A percentile compares a stretch with the other conserved stretches of the same genome.
Evolutionary conservation across 805 yeast species (phyloP).

Genomic region (Lipomyces sp.): DNA sequence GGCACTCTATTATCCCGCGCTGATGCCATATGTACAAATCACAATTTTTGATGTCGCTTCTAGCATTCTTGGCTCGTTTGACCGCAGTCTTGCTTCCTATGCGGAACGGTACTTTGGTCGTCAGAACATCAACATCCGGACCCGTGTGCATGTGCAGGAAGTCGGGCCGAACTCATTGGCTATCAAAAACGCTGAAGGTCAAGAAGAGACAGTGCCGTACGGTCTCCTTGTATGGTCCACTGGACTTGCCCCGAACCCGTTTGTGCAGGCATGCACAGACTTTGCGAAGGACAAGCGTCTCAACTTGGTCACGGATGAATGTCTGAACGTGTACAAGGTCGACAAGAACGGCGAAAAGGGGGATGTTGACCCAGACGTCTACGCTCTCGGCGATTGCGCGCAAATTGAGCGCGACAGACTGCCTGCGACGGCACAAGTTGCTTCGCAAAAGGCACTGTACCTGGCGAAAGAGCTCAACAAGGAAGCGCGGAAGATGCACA

Average conservation of each 20-base stretch:
- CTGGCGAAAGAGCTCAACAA: conserved; percentile 57
- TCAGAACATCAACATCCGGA: conserved; percentile 58
- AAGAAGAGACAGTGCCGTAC: conserved; percentile 47
- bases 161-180: conserved; percentile 54
- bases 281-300: conserved; percentile 54
- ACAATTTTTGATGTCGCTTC: conserved; percentile 68
- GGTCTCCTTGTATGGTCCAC: conserved; percentile 75
- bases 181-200: conserved; percentile 49
- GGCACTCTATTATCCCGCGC: conserved; percentile 53
- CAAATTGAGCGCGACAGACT: conserved; percentile 61
- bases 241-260: conserved; percentile 65
- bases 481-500: conserved; percentile 46
- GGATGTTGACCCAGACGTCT: conserved; percentile 47
- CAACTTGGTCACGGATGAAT: conserved; percentile 61
- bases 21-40: conserved; percentile 61
- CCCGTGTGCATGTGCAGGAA: conserved; percentile 59
- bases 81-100: conserved; percentile 58
- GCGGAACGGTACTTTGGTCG: conserved; percentile 60
- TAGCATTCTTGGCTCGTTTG: conserved; percentile 64
- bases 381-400: conserved; percentile 69
- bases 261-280: conserved; percentile 48
- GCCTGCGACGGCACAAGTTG: conserved; percentile 73
- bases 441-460: conserved; percentile 63
- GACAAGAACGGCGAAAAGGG: conserved; percentile 37
- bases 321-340: conserved; percentile 48